These are phyloP conservation scores for Paralagenidium karlingii DNA, from an alignment of 352 stramenopile species.

Conservation along the genomic window DNA sequence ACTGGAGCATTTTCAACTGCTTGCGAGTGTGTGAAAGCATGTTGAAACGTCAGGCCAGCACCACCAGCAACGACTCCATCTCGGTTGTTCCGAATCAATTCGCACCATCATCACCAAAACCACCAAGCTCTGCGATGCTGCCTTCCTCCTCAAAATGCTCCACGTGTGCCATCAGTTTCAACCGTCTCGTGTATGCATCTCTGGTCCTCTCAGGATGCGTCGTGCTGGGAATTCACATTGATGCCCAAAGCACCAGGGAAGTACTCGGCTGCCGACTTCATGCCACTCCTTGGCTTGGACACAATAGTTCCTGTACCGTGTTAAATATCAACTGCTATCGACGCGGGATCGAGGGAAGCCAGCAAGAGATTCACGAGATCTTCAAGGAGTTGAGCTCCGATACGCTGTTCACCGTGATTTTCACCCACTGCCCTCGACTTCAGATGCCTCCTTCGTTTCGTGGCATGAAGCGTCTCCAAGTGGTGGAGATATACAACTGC, in stretches of 20 bases:
- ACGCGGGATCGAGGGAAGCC: not conserved
- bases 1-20: constrained; percentile 6
- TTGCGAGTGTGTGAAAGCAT: too few relatives aligned
- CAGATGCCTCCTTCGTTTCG: constrained; percentile 4
- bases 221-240: too few relatives aligned
- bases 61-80: too few relatives aligned
- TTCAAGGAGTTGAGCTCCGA: not conserved
- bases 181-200: too few relatives aligned
- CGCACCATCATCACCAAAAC: too few relatives aligned
- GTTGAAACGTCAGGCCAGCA: too few relatives aligned
- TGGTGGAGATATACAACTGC: constrained; percentile 10
- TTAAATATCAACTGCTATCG: constrained; percentile 11
- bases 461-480: constrained; percentile 4
- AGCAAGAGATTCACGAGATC: not conserved
- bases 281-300: constrained; percentile 10
- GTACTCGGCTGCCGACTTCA: constrained; percentile 6
- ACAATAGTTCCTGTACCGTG: constrained; percentile 6
- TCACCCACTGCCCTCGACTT: constrained; percentile 7
- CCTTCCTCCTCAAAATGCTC: too few relatives aligned
- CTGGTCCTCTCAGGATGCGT: too few relatives aligned
- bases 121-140: too few relatives aligned
- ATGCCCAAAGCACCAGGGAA: too few relatives aligned
- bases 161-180: too few relatives aligned
- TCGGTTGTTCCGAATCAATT: too few relatives aligned
- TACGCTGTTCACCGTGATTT: constrained; percentile 6